phyloP scores from a whole-genome alignment of 192 early-diverging fungal genomes.

The Gaertneriomyces semiglobifer region DNA sequence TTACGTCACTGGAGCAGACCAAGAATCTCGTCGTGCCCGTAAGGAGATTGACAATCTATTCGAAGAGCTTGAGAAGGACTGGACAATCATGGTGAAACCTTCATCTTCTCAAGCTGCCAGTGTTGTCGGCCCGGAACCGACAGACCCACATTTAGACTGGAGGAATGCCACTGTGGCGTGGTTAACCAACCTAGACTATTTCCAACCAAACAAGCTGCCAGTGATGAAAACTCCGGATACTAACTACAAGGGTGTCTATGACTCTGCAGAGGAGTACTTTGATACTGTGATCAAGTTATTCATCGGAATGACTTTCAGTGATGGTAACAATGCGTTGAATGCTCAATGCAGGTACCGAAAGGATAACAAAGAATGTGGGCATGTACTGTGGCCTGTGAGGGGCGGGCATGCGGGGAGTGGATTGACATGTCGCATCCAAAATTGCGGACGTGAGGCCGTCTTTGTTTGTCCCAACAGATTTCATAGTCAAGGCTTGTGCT shows the following conservation, averaged over 20 bases:
- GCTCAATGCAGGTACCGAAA: slow-evolving; percentile 19
- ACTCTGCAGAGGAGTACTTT: slow-evolving; percentile 28
- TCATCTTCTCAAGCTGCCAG: slow-evolving; percentile 13
- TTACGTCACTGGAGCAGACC: neutral
- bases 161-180: slow-evolving; percentile 29
- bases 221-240: slow-evolving; percentile 17
- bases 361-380: slow-evolving; percentile 28
- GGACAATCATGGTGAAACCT: slow-evolving; percentile 22
- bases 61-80: slow-evolving; percentile 33
- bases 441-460: slow-evolving; percentile 12
- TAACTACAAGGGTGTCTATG: slow-evolving; percentile 16
- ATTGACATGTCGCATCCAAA: slow-evolving; percentile 3
- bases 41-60: slow-evolving; percentile 28
- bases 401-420: neutral
- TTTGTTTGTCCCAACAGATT: slow-evolving; percentile 21
- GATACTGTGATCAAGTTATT: slow-evolving; percentile 29
- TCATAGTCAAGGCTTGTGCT: slow-evolving; percentile 32
- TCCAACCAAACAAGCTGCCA: slow-evolving; percentile 32
- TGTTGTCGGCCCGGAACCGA: neutral
- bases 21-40: slow-evolving; percentile 22
- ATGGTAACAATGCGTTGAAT: slow-evolving; percentile 30
- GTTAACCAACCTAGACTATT: slow-evolving; percentile 17
- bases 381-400: slow-evolving; percentile 26
- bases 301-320: slow-evolving; percentile 33
- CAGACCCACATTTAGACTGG: slow-evolving; percentile 5